Base-by-base conservation (phyloP, 805 yeast genomes). In the Yamadazyma sp. region DNA sequence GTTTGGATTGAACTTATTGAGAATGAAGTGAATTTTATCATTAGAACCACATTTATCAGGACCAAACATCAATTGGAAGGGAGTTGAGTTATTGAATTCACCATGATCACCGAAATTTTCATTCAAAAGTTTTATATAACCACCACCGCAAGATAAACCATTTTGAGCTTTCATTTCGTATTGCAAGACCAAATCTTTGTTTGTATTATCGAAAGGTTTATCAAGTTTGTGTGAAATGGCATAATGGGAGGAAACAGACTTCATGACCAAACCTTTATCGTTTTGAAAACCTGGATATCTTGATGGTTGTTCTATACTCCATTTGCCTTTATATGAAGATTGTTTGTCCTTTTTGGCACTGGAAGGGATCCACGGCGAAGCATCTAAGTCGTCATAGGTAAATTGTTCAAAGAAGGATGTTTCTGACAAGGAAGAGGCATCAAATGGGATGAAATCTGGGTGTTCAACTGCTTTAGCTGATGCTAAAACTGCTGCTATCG, bases 11-110 rank as follows among this genome's bases (percentile, higher is more conserved):
- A 70, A 68, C 48, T 84, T 73, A 38, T 71, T 75, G 40, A 87
- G 50, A 37, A 87, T 84, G 46, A 88, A 76, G 52, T 85, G 95
- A 22, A 89, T 80, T 58, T 79, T 83, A 63, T 87, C 85, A 29
- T 82, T 73, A 35, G 78, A 54, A 3, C 95, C 95, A 63, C 97
- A 89, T 56, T 75, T 78, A 60, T 89, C 97, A 28, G 97, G 97
- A 14, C 97, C 97, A 65, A 89, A 89, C 91, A 89, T 83, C 44
- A 89, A 63, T 58, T 83, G 87, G 62, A 82, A 86, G 2, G 88
- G 85, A 3, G 94, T 73, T 18, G 70, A 78, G 41, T 76, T 73
- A 45, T 65, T 69, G 65, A 87, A 82, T 40, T 75, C 74, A 4
- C 36, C 39, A 5, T 16, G 16, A 1, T 12, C 5, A 25, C 59